Conservation (phyloP, 1,139 yeast species). For the Wickerhamiella infanticola region DNA sequence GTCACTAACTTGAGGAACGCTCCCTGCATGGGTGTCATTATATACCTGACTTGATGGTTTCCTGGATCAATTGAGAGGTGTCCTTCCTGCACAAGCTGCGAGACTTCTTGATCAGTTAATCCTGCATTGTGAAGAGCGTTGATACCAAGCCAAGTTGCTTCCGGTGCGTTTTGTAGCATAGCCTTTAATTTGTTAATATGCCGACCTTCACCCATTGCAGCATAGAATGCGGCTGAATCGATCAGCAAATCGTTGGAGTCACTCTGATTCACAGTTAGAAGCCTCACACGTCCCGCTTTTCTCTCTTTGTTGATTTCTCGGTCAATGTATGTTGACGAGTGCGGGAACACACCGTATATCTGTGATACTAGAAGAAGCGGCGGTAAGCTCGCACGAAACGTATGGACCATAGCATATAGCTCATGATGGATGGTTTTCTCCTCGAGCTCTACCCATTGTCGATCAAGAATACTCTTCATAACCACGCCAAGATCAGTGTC, state of each 20-base stretch:
- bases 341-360: slow-evolving; percentile 29
- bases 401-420: slow-evolving; percentile 15
- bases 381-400: slow-evolving; percentile 23
- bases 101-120: slow-evolving; percentile 18
- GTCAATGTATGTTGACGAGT: slow-evolving; percentile 31
- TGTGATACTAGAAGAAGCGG: slow-evolving; percentile 27
- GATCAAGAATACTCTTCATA: slow-evolving; percentile 13
- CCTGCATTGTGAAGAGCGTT: slow-evolving; percentile 16
- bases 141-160: slow-evolving; percentile 25
- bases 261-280: slow-evolving; percentile 24
- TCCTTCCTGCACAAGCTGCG: slow-evolving; percentile 34
- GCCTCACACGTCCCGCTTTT: slow-evolving; percentile 20
- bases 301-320: slow-evolving; percentile 23
- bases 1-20: slow-evolving; percentile 35
- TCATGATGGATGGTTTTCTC: slow-evolving; percentile 18
- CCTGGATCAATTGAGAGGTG: slow-evolving; percentile 40
- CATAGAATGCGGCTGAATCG: slow-evolving; percentile 20
- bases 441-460: slow-evolving; percentile 22
- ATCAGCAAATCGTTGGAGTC: slow-evolving; percentile 28
- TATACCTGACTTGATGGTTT: slow-evolving; percentile 31
- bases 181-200: slow-evolving; percentile 14
- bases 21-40: slow-evolving; percentile 52
- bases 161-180: slow-evolving; percentile 19
- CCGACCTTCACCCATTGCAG: slow-evolving; percentile 12
- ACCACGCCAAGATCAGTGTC: slow-evolving; percentile 13